Evolutionary conservation across 2,329 filamentous ascomycete genomes (phyloP), one percentile per base, ranked within the genome.

Genomic region (Paraconiothyrium brasiliense): DNA sequence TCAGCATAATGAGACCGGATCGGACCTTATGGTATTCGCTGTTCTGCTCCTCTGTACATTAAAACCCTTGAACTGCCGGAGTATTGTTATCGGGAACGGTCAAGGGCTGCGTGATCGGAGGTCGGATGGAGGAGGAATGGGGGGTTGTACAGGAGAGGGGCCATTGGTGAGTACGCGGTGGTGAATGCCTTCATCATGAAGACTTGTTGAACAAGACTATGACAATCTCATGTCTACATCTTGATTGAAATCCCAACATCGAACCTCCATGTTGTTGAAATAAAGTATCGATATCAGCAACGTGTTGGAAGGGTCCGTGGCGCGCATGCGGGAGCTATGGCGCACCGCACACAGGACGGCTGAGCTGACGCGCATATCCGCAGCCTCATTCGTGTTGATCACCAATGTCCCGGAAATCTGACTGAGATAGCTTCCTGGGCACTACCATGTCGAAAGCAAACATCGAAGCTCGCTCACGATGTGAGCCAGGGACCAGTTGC

Each of bases 61-160:
- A 35, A 48, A 46, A 49, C 27, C 16, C 43, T 5, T 49, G 22
- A 30, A 30, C n/a, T 43, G 43, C 65, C 65, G 65, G 56, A 63
- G 30, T 54, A 34, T 49, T 59, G 55, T 60, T n/a, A 54, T 51
- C 63, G 41, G 52, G 52, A 55, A 59, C 37, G 50, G 27, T 50
- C 10, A 59, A 22, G 43, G 32, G 54, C 51, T 49, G 22, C 43
- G 32, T 20, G 24, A 63, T 62, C 66, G 71, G 72, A 70, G 59
- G 62, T 67, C 70, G 69, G 72, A 69, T 56, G 16, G 32, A 32
- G 48, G 27, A 67, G 68, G 65, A 59, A 68, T 46, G 48, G 27
- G 67, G 65, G 58, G 68, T 46, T 9, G 20, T 46, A 24, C 43
- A 20, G 43, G 43, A 46, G 71, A 71, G 73, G 72, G 70, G 71